Evolutionary conservation across 306 rosid genomes (phyloP), one percentile per base, ranked within the genome.

Genomic region (Vicia faba): DNA sequence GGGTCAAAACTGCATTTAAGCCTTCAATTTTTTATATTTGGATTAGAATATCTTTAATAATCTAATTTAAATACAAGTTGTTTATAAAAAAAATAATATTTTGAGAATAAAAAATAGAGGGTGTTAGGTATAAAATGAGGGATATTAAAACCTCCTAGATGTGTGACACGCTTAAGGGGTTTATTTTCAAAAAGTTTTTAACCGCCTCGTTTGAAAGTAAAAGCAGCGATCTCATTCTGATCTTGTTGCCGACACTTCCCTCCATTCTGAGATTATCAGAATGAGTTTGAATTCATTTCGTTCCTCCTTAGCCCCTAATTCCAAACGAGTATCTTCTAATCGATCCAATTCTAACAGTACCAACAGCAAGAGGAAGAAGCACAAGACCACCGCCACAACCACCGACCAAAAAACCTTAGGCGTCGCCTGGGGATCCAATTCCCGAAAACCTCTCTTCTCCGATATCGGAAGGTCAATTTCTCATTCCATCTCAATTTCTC

Each of bases 351-450:
- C 35, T 28, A 36, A 33, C 11, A 57, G 4, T n/a, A 35, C 11
- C 13, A 31, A 16, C 28, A 59, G 11, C 6, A 9, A 74, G 45
- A 70, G 43, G 43, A 83, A 80, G 61, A 72, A 23, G 71, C 81
- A 75, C 50, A 77, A 53, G 48, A n/a, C n/a, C n/a, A 57, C 20
- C 5, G 8, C 46, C 54, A 44, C 75, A 72, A 78, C 56, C 61
- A 39, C 76, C 74, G 76, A 77, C 70, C 89, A 89, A 89, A 86
- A 86, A 89, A 84, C 91, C 87, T 87, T 89, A 76, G 93, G 96
- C 61, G 89, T 76, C 12, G 80, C 85, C 49, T 86, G 96, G 96
- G 91, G 96, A 66, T 69, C 96, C 51, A 89, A 77, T 74, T 84
- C 72, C 51, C 78, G 80, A 14, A 87, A 83, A 40, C 63, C 96